phyloP scores from a whole-genome alignment of 331 rosid species.

The Pyrus hybrid region DNA sequence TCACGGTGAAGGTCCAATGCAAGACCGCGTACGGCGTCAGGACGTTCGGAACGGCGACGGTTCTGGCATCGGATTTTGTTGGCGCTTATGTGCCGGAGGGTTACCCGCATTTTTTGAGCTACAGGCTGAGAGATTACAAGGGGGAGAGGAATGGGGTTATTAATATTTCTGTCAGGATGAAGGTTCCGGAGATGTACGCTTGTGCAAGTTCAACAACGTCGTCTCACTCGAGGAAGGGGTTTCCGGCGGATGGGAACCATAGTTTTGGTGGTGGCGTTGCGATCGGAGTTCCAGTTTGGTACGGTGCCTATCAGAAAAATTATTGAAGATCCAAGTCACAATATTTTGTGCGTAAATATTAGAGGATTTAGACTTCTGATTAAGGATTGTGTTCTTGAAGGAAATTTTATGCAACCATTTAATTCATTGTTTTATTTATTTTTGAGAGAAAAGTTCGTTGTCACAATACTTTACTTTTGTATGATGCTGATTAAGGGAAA shows the following conservation, averaged over 20 bases:
- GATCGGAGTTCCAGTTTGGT: conserved; percentile 55
- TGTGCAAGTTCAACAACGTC: neutral
- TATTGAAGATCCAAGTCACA: too few species aligned
- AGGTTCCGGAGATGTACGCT: neutral
- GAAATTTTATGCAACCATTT: too few species aligned
- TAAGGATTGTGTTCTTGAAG: too few species aligned
- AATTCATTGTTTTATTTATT: too few species aligned
- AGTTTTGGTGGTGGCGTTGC: conserved; percentile 20
- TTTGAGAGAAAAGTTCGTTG: too few species aligned
- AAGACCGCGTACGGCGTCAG: conserved; percentile 14
- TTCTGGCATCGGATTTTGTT: conserved; percentile 40
- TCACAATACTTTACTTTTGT: too few species aligned
- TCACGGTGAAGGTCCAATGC: conserved; percentile 47
- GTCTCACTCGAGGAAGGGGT: neutral
- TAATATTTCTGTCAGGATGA: conserved; percentile 36
- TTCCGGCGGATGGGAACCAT: neutral
- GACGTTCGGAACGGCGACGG: conserved; percentile 41
- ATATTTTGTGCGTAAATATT: too few species aligned
- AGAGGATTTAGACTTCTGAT: too few species aligned
- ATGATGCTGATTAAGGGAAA: too few species aligned
- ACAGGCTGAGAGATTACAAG: conserved; percentile 37
- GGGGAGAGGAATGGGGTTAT: conserved; percentile 55
- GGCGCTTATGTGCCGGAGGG: conserved; percentile 31
- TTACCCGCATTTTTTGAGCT: conserved; percentile 43
- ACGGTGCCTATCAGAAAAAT: neutral